A percentile compares a stretch with the other conserved stretches of the same genome.
Conservation (phyloP, 2,329 filamentous ascomycete species). For the Aphanoascus verrucosus region DNA sequence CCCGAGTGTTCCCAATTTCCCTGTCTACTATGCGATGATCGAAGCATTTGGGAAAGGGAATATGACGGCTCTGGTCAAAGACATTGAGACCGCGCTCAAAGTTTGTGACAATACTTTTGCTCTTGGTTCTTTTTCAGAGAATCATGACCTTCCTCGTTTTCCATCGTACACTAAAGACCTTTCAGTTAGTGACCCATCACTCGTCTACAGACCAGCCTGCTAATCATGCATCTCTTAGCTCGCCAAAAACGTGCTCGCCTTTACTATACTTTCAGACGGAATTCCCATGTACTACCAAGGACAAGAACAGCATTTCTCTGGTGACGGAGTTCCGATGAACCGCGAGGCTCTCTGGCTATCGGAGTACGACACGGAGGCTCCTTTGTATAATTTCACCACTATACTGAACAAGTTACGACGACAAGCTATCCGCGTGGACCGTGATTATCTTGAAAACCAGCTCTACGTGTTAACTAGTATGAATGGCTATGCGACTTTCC, state of each 20-base stretch:
- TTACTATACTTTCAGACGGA: conserved; percentile 49
- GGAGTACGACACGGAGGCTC: conserved; percentile 37
- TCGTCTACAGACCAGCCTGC: neutral
- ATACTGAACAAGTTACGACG: conserved; percentile 43
- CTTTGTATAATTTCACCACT: conserved; percentile 42
- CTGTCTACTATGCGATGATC: conserved; percentile 19
- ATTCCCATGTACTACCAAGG: conserved; percentile 57
- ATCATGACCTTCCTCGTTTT: conserved; percentile 50
- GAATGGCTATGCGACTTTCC: conserved; percentile 35
- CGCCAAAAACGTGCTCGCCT: conserved; percentile 52
- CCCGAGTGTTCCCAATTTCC: conserved; percentile 40
- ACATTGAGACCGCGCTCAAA: conserved; percentile 24
- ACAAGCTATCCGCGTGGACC: conserved; percentile 31
- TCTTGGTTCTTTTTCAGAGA: conserved; percentile 47
- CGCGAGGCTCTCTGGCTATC: conserved; percentile 52
- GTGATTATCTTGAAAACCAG: conserved; percentile 34
- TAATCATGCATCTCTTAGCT: neutral
- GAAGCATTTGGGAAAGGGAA: conserved; percentile 19
- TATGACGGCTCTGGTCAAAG: conserved; percentile 24
- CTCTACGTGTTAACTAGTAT: conserved; percentile 38
- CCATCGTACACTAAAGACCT: conserved; percentile 43
- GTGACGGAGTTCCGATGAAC: conserved; percentile 39
- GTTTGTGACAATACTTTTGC: conserved; percentile 36
- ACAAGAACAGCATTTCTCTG: conserved; percentile 51
- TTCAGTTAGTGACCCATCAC: conserved; percentile 28